Base-by-base conservation (phyloP, 352 stramenopile genomes). In the Phytopythium chamaehyphon region DNA sequence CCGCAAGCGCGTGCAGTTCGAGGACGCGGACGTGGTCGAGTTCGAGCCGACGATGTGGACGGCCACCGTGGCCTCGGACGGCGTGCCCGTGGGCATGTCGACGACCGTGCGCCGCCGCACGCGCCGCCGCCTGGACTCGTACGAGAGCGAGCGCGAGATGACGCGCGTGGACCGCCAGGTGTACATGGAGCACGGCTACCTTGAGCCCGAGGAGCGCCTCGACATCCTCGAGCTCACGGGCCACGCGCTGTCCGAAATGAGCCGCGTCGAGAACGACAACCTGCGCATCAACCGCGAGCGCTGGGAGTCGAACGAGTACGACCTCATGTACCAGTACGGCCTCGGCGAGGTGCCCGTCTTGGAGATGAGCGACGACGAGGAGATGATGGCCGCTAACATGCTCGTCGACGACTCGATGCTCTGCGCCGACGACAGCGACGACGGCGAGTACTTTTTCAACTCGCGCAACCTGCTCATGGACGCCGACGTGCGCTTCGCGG, bases 261-360 rank as follows among this genome's bases (percentile, higher is more conserved):
- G 61, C 36, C 67, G 76, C 55, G 73, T 86, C 23, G 79, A 90
- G 56, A 74, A 75, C 28, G 78, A 90, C 37, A 75, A 67, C 33
- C 61, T 88, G 39, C 81, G 78, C 42, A 79, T 90, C 45, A 92
- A 92, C 55, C 78, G 77, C 40, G 77, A 90, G 65, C 81, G 81
- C 19, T 92, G 76, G 78, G 81, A 92, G 52, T 90, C 81, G 22
- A 92, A 92, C 59, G 81, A 92, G 60, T 92, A 88, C 61, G 81
- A 92, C 53, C 64, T 92, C 55, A 71, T 87, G 63, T 86, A 90
- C 62, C 81, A 92, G 62, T 90, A 78, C 50, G 77, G 76, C 28
- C 66, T 90, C 45, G 80, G 80, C 4, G 76, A 90, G 40, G 69
- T 77, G 23, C 69, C 73, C 0, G 54, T 85, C 26, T 72, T 88